These are phyloP conservation scores for Lepidium sativum DNA, from an alignment of 345 rosid genomes.

Conservation along the genomic window DNA sequence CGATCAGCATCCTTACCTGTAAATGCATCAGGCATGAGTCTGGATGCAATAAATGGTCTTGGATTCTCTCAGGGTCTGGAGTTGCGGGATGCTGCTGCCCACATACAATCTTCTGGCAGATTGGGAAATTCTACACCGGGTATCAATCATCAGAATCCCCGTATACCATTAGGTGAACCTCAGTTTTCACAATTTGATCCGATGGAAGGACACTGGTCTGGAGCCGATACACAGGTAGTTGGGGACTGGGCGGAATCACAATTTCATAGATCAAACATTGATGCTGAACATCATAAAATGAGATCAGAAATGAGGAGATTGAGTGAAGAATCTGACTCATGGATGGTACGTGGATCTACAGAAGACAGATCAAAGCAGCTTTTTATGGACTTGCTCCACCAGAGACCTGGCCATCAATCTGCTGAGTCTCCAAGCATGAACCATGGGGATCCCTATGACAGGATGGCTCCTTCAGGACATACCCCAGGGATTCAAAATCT, in stretches of 20 bases:
- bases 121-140: conserved; percentile 40
- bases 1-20: conserved; percentile 39
- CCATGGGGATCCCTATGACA: conserved; percentile 36
- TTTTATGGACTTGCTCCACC: conserved; percentile 38
- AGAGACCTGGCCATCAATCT: conserved; percentile 32
- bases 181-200: conserved; percentile 32
- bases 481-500: background rate
- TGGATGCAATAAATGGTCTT: conserved; percentile 40
- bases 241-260: conserved; percentile 39
- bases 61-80: conserved; percentile 49
- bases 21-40: conserved; percentile 45
- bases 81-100: conserved; percentile 35
- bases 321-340: conserved; percentile 28
- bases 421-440: too few species aligned
- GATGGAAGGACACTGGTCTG: conserved; percentile 38
- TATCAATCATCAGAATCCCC: conserved; percentile 40
- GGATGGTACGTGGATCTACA: conserved; percentile 41
- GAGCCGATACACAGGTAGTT: conserved; percentile 32
- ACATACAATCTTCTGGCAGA: conserved; percentile 43
- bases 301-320: conserved; percentile 21
- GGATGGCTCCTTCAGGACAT: conserved; percentile 37
- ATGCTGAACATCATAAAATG: conserved; percentile 38
- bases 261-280: conserved; percentile 45
- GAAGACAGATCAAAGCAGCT: conserved; percentile 51
- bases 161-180: conserved; percentile 36